Evolutionary conservation across 2,329 filamentous ascomycete species (phyloP).

Genomic region (Microascus cirrosus): DNA sequence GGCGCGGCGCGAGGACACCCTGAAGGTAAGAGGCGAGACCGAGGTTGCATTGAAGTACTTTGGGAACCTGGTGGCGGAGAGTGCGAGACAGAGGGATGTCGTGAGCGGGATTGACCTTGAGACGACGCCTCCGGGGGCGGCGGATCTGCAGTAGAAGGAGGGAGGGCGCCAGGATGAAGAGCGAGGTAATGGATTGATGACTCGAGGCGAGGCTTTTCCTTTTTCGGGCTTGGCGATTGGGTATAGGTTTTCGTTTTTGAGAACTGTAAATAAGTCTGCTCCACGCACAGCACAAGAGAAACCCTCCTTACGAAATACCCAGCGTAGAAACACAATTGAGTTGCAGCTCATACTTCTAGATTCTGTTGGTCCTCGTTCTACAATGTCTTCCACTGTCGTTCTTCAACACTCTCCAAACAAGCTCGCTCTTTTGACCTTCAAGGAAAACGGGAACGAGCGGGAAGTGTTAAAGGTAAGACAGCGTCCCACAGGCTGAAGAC

Average conservation of each 20-base stretch:
- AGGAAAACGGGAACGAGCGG: too few relatives aligned
- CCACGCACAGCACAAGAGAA: not conserved
- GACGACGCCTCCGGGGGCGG: slow-evolving; percentile 24
- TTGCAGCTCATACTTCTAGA: too few relatives aligned
- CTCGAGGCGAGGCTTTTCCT: not conserved
- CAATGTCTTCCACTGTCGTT: too few relatives aligned
- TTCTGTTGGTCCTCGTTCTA: too few relatives aligned
- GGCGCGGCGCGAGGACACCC: slow-evolving; percentile 67
- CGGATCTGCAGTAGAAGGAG: not conserved
- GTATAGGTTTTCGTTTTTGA: not conserved
- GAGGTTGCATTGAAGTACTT: slow-evolving; percentile 88
- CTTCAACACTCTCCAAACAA: too few relatives aligned
- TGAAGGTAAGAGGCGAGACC: slow-evolving; percentile 71
- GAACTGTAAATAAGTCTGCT: not conserved
- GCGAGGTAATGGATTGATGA: not conserved
- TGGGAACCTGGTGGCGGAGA: slow-evolving; percentile 64
- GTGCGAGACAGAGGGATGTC: slow-evolving; percentile 35
- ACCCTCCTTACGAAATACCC: too few relatives aligned
- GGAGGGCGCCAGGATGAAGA: not conserved
- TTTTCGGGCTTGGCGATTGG: not conserved
- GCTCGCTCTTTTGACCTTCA: too few relatives aligned
- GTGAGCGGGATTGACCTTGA: slow-evolving; percentile 46
- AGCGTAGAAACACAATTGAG: too few relatives aligned
- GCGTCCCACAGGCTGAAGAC: too few relatives aligned
- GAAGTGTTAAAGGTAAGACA: too few relatives aligned